Conservation (phyloP, 768 basidiomycete species). For the Mycena alexandri region DNA sequence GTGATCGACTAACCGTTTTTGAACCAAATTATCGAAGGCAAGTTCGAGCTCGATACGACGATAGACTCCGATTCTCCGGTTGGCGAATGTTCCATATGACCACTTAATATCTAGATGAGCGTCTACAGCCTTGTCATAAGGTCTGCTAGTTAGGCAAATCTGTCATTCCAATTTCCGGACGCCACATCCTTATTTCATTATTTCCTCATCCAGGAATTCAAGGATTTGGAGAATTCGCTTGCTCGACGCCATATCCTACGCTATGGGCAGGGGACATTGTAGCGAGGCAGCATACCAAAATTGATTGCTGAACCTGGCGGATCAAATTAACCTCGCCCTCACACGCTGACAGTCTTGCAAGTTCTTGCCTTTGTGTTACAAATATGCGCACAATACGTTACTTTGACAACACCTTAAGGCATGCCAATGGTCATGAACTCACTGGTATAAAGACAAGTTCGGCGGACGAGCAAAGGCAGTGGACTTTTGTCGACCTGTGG, state of each 20-base stretch:
- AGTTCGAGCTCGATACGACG: background rate
- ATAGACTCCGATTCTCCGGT: background rate
- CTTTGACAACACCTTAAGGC: constrained; percentile 22
- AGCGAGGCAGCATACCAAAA: too few species aligned
- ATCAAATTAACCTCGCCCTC: constrained; percentile 11
- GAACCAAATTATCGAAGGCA: background rate
- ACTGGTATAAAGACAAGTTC: constrained; percentile 12
- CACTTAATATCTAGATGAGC: background rate
- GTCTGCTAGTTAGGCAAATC: background rate
- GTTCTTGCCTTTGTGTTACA: constrained; percentile 19
- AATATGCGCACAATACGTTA: constrained; percentile 21
- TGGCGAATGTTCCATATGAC: background rate
- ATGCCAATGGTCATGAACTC: constrained; percentile 1
- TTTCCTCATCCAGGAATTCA: background rate
- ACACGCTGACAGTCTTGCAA: constrained; percentile 2
- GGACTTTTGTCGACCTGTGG: constrained; percentile 15
- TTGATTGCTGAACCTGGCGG: background rate
- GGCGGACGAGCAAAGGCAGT: background rate
- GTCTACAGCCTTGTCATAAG: background rate
- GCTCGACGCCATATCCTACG: too few species aligned
- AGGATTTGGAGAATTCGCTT: background rate
- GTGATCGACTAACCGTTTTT: background rate
- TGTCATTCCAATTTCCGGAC: background rate
- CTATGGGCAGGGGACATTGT: too few species aligned
- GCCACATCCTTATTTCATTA: background rate